phyloP scores from a whole-genome alignment of 768 basidiomycete genomes.

The Macrolepiota albuminosa region DNA sequence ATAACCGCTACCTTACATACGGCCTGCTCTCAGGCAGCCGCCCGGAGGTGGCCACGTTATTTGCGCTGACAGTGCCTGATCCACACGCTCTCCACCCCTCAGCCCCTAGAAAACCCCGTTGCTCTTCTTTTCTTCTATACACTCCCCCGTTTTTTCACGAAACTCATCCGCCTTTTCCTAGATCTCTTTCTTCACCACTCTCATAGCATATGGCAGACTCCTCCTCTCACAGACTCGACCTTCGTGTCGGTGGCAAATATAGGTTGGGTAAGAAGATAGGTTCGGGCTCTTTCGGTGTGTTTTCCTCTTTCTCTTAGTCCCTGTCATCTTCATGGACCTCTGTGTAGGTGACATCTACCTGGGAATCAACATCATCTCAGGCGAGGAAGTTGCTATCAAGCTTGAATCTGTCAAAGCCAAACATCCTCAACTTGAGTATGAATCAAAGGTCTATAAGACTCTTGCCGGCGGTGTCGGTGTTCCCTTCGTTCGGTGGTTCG shows the following conservation, averaged over 20 bases:
- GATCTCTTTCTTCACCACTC: constrained; percentile 15
- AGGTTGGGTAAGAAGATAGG: constrained; percentile 99
- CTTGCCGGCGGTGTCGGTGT: constrained; percentile 98
- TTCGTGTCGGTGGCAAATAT: constrained; percentile 92
- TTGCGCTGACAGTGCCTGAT: constrained; percentile 33
- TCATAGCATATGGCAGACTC: constrained; percentile 64
- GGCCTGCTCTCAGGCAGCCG: constrained; percentile 21
- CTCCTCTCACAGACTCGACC: constrained; percentile 69
- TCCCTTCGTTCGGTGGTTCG: constrained; percentile 95
- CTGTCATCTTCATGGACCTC: constrained; percentile 8
- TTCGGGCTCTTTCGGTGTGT: constrained; percentile 93
- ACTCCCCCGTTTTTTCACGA: constrained; percentile 8
- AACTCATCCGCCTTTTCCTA: constrained; percentile 19
- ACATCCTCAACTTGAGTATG: constrained; percentile 99
- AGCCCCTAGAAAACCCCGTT: constrained; percentile 27
- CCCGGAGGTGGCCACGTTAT: constrained; percentile 32
- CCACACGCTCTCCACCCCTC: constrained; percentile 38
- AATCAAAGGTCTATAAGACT: constrained; percentile 95
- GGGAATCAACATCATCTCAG: constrained; percentile 99
- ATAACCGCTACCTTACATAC: constrained; percentile 4
- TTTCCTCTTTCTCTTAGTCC: constrained; percentile 1
- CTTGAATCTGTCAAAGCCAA: constrained; percentile 99
- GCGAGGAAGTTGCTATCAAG: constrained; percentile 99
- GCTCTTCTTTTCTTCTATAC: constrained; percentile 17
- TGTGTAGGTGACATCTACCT: constrained; percentile 92